Evolutionary conservation across 768 basidiomycete genomes (phyloP).

Genomic region (Clitopilus passeckerianus): DNA sequence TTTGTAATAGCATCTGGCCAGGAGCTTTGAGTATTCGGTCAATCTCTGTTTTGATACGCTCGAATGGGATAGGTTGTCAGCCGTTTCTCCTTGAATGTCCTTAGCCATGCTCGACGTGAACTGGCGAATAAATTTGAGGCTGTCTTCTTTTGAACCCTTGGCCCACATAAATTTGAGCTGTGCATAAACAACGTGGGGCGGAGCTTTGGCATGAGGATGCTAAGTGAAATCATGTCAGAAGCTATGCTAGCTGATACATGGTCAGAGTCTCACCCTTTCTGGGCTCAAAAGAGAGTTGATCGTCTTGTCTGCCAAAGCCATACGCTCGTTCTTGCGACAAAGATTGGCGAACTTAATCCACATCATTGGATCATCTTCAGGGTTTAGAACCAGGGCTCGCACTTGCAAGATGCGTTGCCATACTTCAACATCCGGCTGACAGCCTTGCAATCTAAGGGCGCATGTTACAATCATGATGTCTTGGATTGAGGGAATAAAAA

Average conservation of each 20-base stretch:
- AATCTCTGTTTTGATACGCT: conserved; percentile 56
- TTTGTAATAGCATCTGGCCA: conserved; percentile 97
- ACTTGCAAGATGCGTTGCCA: conserved; percentile 99
- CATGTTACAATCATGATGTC: not conserved
- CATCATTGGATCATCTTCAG: conserved; percentile 92
- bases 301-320: conserved; percentile 95
- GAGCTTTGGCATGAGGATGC: conserved; percentile 60
- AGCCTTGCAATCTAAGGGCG: conserved; percentile 73
- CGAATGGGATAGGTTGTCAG: conserved; percentile 44
- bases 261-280: conserved; percentile 42
- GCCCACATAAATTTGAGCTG: conserved; percentile 98
- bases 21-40: conserved; percentile 67
- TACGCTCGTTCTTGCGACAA: conserved; percentile 91
- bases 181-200: conserved; percentile 94
- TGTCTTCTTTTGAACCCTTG: conserved; percentile 69
- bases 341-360: conserved; percentile 99
- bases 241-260: not conserved
- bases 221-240: not conserved
- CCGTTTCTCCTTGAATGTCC: conserved; percentile 64
- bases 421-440: conserved; percentile 97
- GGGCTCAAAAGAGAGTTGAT: conserved; percentile 86
- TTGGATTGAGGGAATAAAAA: conserved; percentile 6
- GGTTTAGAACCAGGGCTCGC: conserved; percentile 86
- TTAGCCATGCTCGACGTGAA: conserved; percentile 74
- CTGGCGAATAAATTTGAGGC: conserved; percentile 74